These are phyloP conservation scores for Cryptococcus deneoformans DNA, from an alignment of 1,284 basidiomycete species.

Conservation along the genomic window DNA sequence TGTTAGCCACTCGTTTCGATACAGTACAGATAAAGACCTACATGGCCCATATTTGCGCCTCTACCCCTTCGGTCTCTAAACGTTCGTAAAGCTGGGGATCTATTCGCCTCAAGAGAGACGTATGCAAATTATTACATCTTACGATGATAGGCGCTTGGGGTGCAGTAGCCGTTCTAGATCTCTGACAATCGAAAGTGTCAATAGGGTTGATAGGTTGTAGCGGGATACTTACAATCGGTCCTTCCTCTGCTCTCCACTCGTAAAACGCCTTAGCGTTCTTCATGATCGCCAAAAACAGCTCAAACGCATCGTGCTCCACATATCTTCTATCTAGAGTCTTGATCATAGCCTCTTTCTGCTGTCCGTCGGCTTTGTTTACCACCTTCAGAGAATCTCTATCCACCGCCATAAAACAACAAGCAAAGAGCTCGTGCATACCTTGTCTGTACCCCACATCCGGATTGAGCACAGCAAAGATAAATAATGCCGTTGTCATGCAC, in stretches of 20 bases:
- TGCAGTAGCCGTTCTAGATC: slow-evolving; percentile 29
- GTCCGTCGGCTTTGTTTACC: background rate
- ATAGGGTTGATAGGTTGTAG: background rate
- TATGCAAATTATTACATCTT: slow-evolving; percentile 74
- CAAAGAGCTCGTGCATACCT: slow-evolving; percentile 93
- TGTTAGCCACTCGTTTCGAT: background rate
- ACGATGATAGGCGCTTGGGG: slow-evolving; percentile 69
- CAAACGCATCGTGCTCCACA: slow-evolving; percentile 68
- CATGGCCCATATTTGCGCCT: slow-evolving; percentile 94
- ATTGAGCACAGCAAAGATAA: slow-evolving; percentile 72
- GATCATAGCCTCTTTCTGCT: slow-evolving; percentile 25
- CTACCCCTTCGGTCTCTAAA: slow-evolving; percentile 73
- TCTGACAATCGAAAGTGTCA: slow-evolving; percentile 19
- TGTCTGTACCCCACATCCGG: slow-evolving; percentile 76
- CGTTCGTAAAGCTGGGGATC: slow-evolving; percentile 76
- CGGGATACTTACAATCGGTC: slow-evolving; percentile 28
- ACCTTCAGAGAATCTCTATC: slow-evolving; percentile 71
- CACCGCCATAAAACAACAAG: slow-evolving; percentile 73
- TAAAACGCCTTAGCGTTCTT: slow-evolving; percentile 73
- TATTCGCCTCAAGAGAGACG: slow-evolving; percentile 64
- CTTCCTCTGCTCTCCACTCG: slow-evolving; percentile 68
- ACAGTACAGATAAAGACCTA: slow-evolving; percentile 50
- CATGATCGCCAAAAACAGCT: slow-evolving; percentile 77
- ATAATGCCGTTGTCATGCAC: slow-evolving; percentile 80
- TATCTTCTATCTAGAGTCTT: slow-evolving; percentile 40